Evolutionary conservation across 2,329 filamentous ascomycete species (phyloP).

Genomic region (Raffaelea albimanens): DNA sequence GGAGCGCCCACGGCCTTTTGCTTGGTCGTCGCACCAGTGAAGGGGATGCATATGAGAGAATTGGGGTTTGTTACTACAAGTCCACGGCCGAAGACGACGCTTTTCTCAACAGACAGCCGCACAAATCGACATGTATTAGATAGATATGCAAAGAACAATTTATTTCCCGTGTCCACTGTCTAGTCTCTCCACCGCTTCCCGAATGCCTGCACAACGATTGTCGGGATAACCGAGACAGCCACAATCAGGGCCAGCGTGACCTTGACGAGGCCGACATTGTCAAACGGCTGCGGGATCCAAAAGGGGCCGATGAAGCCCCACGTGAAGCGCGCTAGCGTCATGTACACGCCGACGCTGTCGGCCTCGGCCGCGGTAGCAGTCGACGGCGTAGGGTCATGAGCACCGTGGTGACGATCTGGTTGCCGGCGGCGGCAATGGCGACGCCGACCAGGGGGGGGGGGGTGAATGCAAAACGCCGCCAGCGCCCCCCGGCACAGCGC

Average conservation of each 20-base stretch:
- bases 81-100: no score
- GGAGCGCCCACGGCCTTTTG: no score
- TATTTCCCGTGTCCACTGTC: no score
- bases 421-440: slow-evolving; percentile 41
- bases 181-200: no score
- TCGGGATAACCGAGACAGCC: neutral
- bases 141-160: no score
- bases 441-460: slow-evolving; percentile 39
- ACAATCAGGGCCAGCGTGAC: neutral
- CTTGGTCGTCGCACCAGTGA: no score
- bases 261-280: neutral
- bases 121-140: no score
- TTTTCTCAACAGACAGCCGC: no score
- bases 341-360: slow-evolving; percentile 46
- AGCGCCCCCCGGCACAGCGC: no score
- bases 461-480: no score
- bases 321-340: slow-evolving; percentile 44
- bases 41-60: no score
- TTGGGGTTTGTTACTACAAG: no score
- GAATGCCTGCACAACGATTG: neutral
- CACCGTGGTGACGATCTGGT: slow-evolving; percentile 52
- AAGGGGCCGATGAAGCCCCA: slow-evolving; percentile 40
- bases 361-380: slow-evolving; percentile 42
- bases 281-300: slow-evolving; percentile 13
- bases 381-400: slow-evolving; percentile 51